phyloP scores from a whole-genome alignment of 2,329 filamentous ascomycete species.

The Penicillium digitatum region DNA sequence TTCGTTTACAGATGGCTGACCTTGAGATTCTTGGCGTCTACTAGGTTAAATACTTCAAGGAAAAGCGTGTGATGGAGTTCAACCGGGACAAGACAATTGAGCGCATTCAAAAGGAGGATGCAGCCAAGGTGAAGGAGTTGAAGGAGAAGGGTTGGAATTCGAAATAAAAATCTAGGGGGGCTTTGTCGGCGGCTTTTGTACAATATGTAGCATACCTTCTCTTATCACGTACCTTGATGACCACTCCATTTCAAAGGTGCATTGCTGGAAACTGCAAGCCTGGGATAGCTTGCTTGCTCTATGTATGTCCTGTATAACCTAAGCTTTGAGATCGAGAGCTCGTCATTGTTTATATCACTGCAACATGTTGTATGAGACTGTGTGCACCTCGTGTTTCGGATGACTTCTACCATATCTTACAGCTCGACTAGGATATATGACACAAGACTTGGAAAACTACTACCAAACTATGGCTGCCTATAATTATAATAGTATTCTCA shows the following conservation, averaged over 20 bases:
- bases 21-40: background rate
- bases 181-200: slow-evolving; percentile 15
- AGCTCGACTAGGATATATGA: background rate
- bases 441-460: background rate
- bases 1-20: background rate
- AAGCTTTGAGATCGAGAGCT: background rate
- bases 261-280: background rate
- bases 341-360: background rate
- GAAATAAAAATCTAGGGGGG: slow-evolving; percentile 15
- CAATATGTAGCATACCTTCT: slow-evolving; percentile 31
- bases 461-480: background rate
- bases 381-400: background rate
- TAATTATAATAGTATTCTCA: background rate
- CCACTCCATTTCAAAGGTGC: background rate
- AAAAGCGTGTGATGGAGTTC: slow-evolving; percentile 86
- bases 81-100: slow-evolving; percentile 77
- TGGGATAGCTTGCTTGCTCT: background rate
- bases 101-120: slow-evolving; percentile 69
- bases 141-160: slow-evolving; percentile 42
- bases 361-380: background rate
- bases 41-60: slow-evolving; percentile 96
- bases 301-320: background rate
- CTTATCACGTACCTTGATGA: slow-evolving; percentile 18
- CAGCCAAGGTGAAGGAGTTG: slow-evolving; percentile 54
- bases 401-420: background rate